Percentiles rank a stretch among this genome's conserved stretches.
These are phyloP conservation scores for Hansfordia pulvinata DNA, from an alignment of 2,329 filamentous ascomycete genomes.

Conservation along the genomic window DNA sequence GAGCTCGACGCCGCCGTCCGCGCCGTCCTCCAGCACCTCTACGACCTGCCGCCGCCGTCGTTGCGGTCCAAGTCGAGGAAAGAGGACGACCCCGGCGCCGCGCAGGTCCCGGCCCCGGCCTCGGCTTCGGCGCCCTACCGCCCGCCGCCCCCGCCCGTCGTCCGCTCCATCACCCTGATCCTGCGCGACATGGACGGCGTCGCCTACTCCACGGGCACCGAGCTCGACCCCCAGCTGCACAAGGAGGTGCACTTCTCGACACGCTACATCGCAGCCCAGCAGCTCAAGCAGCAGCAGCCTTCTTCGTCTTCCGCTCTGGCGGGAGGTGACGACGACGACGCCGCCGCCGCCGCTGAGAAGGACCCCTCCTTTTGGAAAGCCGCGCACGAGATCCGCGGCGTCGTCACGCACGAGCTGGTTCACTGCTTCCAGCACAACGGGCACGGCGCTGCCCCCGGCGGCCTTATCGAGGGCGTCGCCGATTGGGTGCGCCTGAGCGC, in stretches of 20 bases:
- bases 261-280: constrained; percentile 53
- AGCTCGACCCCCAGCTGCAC: constrained; percentile 71
- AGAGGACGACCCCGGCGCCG: constrained; percentile 8
- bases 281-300: too few relatives aligned
- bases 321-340: too few relatives aligned
- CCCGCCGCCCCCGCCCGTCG: constrained; percentile 45
- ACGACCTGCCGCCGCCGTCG: too few relatives aligned
- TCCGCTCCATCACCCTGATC: constrained; percentile 74
- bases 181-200: constrained; percentile 71
- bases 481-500: constrained; percentile 80
- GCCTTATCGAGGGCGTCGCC: constrained; percentile 80
- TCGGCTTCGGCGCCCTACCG: constrained; percentile 1
- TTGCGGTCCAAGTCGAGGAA: constrained; percentile 23
- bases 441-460: constrained; percentile 47
- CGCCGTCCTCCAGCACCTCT: constrained; percentile 61
- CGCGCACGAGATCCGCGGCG: constrained; percentile 77
- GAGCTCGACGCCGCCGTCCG: constrained; percentile 50
- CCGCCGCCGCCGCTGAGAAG: too few relatives aligned
- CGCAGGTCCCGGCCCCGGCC: constrained; percentile 12
- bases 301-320: too few relatives aligned
- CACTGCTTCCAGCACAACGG: constrained; percentile 85
- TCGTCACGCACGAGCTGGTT: constrained; percentile 84
- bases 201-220: constrained; percentile 73
- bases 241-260: constrained; percentile 89
- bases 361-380: too few relatives aligned